Conservation (phyloP, 257 asterid genomes). For the Echites panduratus region DNA sequence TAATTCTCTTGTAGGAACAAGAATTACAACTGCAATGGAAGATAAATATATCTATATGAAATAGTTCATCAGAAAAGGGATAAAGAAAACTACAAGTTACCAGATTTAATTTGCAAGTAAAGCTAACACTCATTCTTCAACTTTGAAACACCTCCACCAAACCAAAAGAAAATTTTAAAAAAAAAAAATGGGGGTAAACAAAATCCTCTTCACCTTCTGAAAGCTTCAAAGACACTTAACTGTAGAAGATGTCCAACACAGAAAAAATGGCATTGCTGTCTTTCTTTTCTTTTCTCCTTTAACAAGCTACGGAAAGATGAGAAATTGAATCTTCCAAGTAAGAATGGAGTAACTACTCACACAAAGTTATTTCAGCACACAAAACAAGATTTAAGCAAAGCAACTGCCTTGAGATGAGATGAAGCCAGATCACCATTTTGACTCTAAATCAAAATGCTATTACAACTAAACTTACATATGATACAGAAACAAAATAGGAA, state of each 20-base stretch:
- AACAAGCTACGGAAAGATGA: not conserved
- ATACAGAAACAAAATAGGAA: no score
- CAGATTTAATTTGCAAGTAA: not conserved
- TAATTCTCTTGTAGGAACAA: slow-evolving; percentile 77
- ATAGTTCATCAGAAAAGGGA: not conserved
- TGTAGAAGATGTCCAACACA: not conserved
- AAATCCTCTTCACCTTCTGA: not conserved
- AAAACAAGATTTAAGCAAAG: not conserved
- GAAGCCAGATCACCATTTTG: not conserved
- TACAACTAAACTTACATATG: no score
- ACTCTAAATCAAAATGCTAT: no score
- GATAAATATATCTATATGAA: no score
- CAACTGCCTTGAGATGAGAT: not conserved
- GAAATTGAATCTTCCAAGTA: not conserved
- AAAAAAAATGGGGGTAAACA: not conserved
- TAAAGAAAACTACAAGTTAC: not conserved
- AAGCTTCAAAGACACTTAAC: not conserved
- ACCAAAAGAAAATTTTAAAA: not conserved
- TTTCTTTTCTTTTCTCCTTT: no score
- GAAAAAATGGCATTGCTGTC: not conserved
- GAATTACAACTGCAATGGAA: slow-evolving; percentile 67
- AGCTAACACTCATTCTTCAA: not conserved
- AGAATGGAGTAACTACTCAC: not conserved
- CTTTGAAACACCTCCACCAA: not conserved
- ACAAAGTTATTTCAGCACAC: not conserved